Base-by-base conservation (phyloP, 768 basidiomycete genomes). In the Lentinula raphanica region DNA sequence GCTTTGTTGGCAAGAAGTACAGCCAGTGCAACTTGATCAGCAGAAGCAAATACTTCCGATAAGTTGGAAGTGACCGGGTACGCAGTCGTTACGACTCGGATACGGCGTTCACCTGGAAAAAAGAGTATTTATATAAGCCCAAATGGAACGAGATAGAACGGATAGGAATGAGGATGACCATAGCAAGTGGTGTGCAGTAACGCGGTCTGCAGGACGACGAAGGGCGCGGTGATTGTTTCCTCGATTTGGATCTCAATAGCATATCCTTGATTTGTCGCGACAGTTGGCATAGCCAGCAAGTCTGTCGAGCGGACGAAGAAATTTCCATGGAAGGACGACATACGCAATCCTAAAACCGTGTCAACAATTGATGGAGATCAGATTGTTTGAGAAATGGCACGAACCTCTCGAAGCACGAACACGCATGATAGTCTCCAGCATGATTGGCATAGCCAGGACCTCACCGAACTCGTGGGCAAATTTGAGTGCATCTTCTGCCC, bases 261-360 rank as follows among this genome's bases (percentile, higher is more conserved):
- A 69, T 98, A 98, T 17, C 91, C 94, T 70, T 97, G 92, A 66
- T 98, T 94, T 65, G 90, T 86, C 15, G 96, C 94, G n/a, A 98
- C 95, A 7, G 94, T 88, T 2, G 96, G 94, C 82, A 98, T 90
- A 3, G 96, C 93, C 35, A 98, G 82, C 4, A 98, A 82, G 72
- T 98, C 96, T 21, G 96, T 98, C 23, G 94, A 97, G 54, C 96
- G 88, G 58, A 97, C 93, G 68, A 98, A 98, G 79, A 98, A 97
- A 76, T 98, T 98, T 60, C 96, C 96, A 65, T 98, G 94, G 90
- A 96, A 98, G 0, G 92, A 91, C 6, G 94, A 87, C 94, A 98
- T 93, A 50, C 94, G 88, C 45, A 98, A 76, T 60, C 95, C 90
- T 89, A 60, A 2, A 13, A n/a, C 11, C 54, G 28, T 35, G 25